phyloP scores from a whole-genome alignment of 306 rosid genomes.

The Quercus wislizeni region DNA sequence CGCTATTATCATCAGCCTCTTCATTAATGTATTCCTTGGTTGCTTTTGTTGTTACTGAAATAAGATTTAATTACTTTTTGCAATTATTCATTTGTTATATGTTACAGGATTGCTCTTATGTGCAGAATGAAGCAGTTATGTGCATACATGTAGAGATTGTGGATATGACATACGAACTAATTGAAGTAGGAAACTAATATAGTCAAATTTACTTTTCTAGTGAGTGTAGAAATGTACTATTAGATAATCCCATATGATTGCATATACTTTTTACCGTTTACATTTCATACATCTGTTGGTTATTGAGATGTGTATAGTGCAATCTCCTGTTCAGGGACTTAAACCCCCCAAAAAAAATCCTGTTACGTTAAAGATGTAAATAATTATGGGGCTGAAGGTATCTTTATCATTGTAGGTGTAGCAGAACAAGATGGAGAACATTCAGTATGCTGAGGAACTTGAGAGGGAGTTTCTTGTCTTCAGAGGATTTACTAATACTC shows the following conservation, averaged over 20 bases:
- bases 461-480: slow-evolving; percentile 88
- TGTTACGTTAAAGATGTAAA: background rate
- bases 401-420: slow-evolving; percentile 1
- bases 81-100: background rate
- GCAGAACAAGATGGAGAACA: slow-evolving; percentile 62
- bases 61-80: background rate
- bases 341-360: background rate
- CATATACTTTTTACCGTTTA: background rate
- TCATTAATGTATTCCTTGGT: background rate
- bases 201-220: background rate
- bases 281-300: background rate
- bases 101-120: background rate
- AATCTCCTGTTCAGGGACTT: background rate
- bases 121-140: background rate
- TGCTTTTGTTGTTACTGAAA: background rate
- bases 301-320: background rate
- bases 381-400: background rate
- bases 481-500: slow-evolving; percentile 78
- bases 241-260: background rate
- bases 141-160: background rate
- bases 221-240: background rate
- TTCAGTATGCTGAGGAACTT: slow-evolving; percentile 90
- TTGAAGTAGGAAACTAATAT: background rate
- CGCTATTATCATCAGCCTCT: background rate
- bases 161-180: background rate